These are phyloP conservation scores for Breynia disticha DNA, from an alignment of 441 rosid genomes.

Conservation along the genomic window DNA sequence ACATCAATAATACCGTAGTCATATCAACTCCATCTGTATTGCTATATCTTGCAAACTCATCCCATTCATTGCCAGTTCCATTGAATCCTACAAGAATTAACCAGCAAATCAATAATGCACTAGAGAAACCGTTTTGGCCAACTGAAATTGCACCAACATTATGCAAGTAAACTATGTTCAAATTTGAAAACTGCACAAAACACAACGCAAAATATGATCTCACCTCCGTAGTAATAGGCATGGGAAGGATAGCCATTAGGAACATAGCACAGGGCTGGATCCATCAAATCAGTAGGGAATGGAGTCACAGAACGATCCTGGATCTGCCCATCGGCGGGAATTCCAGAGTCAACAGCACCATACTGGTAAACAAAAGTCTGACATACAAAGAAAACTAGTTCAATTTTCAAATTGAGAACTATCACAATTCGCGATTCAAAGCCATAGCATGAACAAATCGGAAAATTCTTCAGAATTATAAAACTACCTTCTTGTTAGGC, in stretches of 20 bases:
- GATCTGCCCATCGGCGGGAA: conserved; percentile 1
- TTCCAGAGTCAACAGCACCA: conserved; percentile 34
- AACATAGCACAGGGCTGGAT: conserved; percentile 23
- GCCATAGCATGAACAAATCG: no score
- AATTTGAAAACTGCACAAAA: not conserved
- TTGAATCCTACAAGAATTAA: conserved; percentile 17
- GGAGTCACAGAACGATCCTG: conserved; percentile 4
- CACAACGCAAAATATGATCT: conserved; percentile 3
- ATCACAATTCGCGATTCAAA: no score
- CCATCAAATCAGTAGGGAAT: conserved; percentile 17
- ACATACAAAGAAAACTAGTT: conserved; percentile 15
- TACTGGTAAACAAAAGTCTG: conserved; percentile 37
- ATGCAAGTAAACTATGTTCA: not conserved
- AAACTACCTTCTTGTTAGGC: conserved; percentile 48
- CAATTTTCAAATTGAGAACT: not conserved
- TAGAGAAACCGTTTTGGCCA: no score
- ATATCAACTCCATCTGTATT: conserved; percentile 32
- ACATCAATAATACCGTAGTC: not conserved
- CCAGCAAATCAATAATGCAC: not conserved
- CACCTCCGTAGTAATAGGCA: conserved; percentile 38
- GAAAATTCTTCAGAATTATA: not conserved
- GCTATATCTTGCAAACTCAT: conserved; percentile 28
- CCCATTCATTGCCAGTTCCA: conserved; percentile 33
- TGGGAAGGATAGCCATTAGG: conserved; percentile 5
- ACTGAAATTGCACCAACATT: not conserved